phyloP scores from a whole-genome alignment of 2,329 filamentous ascomycete genomes.

The Macrophomina phaseolina region DNA sequence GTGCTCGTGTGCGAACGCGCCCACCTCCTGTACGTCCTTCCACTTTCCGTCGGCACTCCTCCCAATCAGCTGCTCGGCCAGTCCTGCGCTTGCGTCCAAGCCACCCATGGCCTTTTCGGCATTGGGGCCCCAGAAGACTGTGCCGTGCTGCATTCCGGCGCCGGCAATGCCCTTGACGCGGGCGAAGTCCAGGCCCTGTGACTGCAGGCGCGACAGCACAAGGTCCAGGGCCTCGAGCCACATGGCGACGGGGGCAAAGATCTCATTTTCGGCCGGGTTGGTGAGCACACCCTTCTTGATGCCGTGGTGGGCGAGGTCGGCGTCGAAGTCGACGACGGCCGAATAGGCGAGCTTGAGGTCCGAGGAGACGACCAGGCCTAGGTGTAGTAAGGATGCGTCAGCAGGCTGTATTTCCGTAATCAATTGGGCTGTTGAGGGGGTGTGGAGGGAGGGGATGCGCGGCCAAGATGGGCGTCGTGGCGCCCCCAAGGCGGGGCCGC shows the following conservation, averaged over 20 bases:
- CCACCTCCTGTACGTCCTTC: constrained; percentile 43
- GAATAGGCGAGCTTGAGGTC: constrained; percentile 80
- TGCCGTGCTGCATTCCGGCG: constrained; percentile 96
- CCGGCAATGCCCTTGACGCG: constrained; percentile 83
- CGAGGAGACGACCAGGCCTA: constrained; percentile 83
- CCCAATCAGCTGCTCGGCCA: constrained; percentile 71
- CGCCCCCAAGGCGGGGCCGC: neutral
- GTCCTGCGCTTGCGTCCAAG: constrained; percentile 64
- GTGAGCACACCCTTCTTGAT: constrained; percentile 87
- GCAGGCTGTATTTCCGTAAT: neutral
- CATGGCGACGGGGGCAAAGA: constrained; percentile 90
- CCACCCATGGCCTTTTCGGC: constrained; percentile 68
- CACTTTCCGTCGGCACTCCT: constrained; percentile 39
- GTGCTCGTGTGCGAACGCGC: constrained; percentile 80
- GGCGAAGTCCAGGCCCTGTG: constrained; percentile 72
- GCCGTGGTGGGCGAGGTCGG: constrained; percentile 72
- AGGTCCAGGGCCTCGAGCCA: constrained; percentile 93
- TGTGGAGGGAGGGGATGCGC: no score
- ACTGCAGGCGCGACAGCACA: constrained; percentile 74
- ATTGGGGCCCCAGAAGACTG: constrained; percentile 84
- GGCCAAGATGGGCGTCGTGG: neutral
- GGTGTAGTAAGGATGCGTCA: neutral
- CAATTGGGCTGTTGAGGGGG: neutral
- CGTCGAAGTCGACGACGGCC: constrained; percentile 95
- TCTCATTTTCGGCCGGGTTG: constrained; percentile 82